These are phyloP conservation scores for Thalassiosira livingstoniorum DNA, from an alignment of 352 stramenopile genomes.

Conservation along the genomic window DNA sequence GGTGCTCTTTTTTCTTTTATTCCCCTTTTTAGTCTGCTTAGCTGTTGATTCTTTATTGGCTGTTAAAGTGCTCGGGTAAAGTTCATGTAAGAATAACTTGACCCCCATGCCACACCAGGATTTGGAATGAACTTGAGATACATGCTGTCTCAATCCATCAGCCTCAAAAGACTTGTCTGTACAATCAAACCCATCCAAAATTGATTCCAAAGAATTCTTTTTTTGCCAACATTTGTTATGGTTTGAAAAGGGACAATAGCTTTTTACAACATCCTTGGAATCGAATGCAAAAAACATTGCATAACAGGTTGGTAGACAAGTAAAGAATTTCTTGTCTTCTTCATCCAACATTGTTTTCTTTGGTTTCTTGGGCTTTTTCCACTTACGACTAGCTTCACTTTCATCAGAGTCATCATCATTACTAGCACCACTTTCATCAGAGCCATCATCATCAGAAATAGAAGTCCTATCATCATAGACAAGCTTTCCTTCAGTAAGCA, in stretches of 20 bases:
- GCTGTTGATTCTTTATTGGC: not conserved
- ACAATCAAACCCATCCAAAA: not conserved
- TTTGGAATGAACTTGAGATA: slow-evolving; percentile 7
- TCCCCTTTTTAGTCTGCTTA: not conserved
- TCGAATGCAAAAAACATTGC: slow-evolving; percentile 10
- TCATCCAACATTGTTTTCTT: slow-evolving; percentile 12
- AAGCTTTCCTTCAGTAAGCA: slow-evolving; percentile 5
- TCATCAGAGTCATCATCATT: not conserved
- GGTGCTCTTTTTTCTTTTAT: not conserved
- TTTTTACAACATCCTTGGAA: slow-evolving; percentile 3
- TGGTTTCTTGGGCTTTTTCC: slow-evolving; percentile 2
- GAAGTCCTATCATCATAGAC: slow-evolving; percentile 13
- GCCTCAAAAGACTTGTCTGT: not conserved
- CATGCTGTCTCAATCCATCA: not conserved
- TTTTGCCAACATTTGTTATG: slow-evolving; percentile 12
- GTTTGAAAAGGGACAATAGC: slow-evolving; percentile 12
- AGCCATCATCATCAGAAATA: slow-evolving; percentile 9
- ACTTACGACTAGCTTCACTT: not conserved
- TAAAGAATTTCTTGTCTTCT: slow-evolving; percentile 17
- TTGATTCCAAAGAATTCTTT: slow-evolving; percentile 9
- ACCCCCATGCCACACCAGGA: slow-evolving; percentile 1
- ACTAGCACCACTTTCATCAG: slow-evolving; percentile 4
- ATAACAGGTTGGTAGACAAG: slow-evolving; percentile 13
- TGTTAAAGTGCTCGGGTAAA: not conserved
- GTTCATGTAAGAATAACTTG: slow-evolving; percentile 17